Base-by-base conservation (phyloP, 306 rosid genomes). In the Rubus idaeus region DNA sequence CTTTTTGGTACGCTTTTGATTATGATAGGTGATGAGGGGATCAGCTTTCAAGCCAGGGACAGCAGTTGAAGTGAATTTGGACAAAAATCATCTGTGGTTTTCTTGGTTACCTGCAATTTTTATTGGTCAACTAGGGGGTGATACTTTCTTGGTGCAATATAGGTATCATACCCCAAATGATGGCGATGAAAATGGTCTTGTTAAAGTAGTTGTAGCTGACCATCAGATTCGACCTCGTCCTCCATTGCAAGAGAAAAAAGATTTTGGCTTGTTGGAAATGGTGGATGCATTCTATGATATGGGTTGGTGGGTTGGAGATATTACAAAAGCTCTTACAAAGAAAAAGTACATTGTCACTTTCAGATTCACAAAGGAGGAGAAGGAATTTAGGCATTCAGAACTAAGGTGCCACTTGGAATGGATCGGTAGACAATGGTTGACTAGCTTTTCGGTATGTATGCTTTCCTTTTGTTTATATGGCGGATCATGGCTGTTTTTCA, bases 161-260 rank as follows among this genome's bases (percentile, higher is more conserved):
- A 64, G 47, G 39, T 64, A 39, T 68, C 57, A 57, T 51, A 77
- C 17, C 47, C 16, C 17, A 16, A 37, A 18, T 0, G 13, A 8
- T 42, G 5, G 0, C 1, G 14, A 45, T 47, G 67, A 56, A 58
- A n/a, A 41, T 67, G 66, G 40, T 57, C 23, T 42, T 73, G 69
- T 10, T 69, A 69, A 69, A 69, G 65, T 18, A 18, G 44, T 56
- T 11, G 70, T 77, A 44, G 5, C 6, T 6, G 16, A 39, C 14
- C 80, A 77, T 18, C 80, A 77, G 69, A 56, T 77, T 69, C 75
- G 75, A 20, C 80, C 80, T 77, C 18, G 11, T 35, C 75, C 80
- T 30, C 80, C 80, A 45, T 18, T 2, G 1, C 23, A n/a, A 4
- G 50, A 58, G 30, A 49, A 40, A 21, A 57, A 9, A 5, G 70